A percentile compares a stretch with the other conserved stretches of the same genome.
phyloP scores from a whole-genome alignment of 768 basidiomycete species.

The Kwoniella newhampshirensis region DNA sequence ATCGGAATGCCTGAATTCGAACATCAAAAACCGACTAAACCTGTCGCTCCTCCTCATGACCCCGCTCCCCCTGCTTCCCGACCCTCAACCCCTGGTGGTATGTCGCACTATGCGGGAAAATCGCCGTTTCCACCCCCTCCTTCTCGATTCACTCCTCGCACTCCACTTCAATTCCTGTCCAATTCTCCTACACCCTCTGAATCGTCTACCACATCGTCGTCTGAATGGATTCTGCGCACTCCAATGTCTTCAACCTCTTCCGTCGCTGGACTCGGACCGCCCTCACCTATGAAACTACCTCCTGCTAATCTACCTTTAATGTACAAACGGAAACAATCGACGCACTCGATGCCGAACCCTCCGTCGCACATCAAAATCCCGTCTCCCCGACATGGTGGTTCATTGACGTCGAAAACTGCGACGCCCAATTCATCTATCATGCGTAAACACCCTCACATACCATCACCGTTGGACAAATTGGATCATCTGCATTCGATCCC shows the following conservation, averaged over 20 bases:
- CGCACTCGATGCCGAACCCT: slow-evolving; percentile 5
- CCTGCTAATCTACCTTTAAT: slow-evolving; percentile 2
- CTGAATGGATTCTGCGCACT: slow-evolving; percentile 17
- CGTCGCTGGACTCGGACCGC: slow-evolving; percentile 1
- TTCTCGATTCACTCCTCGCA: slow-evolving; percentile 33
- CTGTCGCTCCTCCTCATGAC: not conserved
- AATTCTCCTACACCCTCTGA: slow-evolving; percentile 17
- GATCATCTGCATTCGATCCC: slow-evolving; percentile 31
- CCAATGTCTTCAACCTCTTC: slow-evolving; percentile 14
- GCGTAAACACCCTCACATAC: slow-evolving; percentile 22
- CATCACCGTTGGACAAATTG: slow-evolving; percentile 31
- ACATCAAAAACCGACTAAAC: not conserved
- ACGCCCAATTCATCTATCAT: slow-evolving; percentile 11
- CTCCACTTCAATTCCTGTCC: slow-evolving; percentile 34
- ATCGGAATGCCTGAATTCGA: not conserved
- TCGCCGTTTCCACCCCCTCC: slow-evolving; percentile 17
- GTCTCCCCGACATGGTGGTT: slow-evolving; percentile 2
- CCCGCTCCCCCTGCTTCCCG: not conserved
- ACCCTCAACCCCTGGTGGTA: slow-evolving; percentile 6
- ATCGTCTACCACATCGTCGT: slow-evolving; percentile 19
- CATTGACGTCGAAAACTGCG: not conserved
- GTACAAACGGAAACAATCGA: not conserved
- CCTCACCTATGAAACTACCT: slow-evolving; percentile 14
- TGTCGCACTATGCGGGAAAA: slow-evolving; percentile 13
- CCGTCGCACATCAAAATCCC: slow-evolving; percentile 26